Conservation (phyloP, 805 yeast genomes). For the Candida jianshihensis region DNA sequence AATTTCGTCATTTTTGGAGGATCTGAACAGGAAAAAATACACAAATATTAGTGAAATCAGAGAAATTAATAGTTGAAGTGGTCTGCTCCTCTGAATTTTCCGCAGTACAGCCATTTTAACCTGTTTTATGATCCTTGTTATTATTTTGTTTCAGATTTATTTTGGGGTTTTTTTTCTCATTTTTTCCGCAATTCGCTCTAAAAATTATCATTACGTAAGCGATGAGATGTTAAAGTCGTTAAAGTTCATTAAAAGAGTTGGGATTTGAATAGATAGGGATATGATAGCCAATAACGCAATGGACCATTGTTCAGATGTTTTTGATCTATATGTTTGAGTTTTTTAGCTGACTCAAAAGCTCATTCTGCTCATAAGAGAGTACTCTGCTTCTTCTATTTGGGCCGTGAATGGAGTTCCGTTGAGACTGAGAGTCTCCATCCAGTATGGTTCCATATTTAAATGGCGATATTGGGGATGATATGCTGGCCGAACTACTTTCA, state of each 20-base stretch:
- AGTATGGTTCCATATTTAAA: constrained; percentile 13
- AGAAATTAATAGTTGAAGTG: neutral
- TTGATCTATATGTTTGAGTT: constrained; percentile 4
- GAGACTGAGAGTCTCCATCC: neutral
- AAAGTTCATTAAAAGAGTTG: no score
- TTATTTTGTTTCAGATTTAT: no score
- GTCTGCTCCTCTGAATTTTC: neutral
- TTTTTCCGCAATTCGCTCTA: no score
- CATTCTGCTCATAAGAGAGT: constrained; percentile 47
- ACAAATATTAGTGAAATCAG: neutral
- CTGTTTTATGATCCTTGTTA: no score
- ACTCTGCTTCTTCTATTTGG: constrained; percentile 24
- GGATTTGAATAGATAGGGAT: no score
- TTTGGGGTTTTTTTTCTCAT: no score
- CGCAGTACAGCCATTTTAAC: neutral
- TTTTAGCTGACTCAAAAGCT: constrained; percentile 40
- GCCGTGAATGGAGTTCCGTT: neutral
- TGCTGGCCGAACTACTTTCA: neutral
- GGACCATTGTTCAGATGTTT: neutral
- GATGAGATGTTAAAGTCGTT: no score
- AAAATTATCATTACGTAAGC: no score
- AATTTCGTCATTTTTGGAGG: neutral
- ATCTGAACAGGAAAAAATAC: neutral
- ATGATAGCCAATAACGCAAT: no score
- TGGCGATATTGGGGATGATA: constrained; percentile 5